These are phyloP conservation scores for Podospora australis DNA, from an alignment of 495 filamentous ascomycete genomes.

Conservation along the genomic window DNA sequence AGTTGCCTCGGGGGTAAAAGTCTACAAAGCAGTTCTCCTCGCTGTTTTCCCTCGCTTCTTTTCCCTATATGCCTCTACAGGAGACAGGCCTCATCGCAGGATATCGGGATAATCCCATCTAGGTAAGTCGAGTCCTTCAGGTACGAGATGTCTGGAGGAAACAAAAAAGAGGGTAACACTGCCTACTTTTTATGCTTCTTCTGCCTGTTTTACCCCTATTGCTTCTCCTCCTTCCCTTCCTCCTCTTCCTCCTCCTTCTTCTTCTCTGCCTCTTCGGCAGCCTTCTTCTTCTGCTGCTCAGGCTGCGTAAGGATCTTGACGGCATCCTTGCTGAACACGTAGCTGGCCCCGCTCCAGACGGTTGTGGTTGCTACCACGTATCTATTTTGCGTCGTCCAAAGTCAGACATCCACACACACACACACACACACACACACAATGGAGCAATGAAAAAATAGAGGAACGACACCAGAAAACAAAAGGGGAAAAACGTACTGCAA, in stretches of 20 bases:
- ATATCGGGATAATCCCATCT: no score
- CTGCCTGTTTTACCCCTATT: background rate
- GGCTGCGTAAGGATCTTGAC: slow-evolving; percentile 66
- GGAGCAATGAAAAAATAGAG: background rate
- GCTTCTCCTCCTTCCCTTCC: slow-evolving; percentile 15
- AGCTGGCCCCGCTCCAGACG: slow-evolving; percentile 77
- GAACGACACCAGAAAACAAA: background rate
- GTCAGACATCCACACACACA: background rate
- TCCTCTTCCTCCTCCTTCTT: slow-evolving; percentile 17
- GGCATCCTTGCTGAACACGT: slow-evolving; percentile 72
- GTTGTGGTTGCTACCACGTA: slow-evolving; percentile 77
- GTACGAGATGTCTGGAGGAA: no score
- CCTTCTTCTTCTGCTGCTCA: slow-evolving; percentile 7
- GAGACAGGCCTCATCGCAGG: no score
- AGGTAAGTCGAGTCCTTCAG: no score
- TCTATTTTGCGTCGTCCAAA: slow-evolving; percentile 28
- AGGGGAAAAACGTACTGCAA: slow-evolving; percentile 59
- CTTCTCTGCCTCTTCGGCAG: slow-evolving; percentile 23
- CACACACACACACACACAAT: slow-evolving; percentile 5
- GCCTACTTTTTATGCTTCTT: no score
- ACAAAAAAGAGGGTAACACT: background rate
- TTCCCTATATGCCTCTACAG: no score
- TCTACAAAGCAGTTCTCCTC: no score
- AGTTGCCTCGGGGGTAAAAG: no score
- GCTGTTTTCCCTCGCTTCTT: no score